A percentile compares a stretch with the other conserved stretches of the same genome.
phyloP scores from a whole-genome alignment of 2,329 filamentous ascomycete genomes.

The Delphinella strobiligena region DNA sequence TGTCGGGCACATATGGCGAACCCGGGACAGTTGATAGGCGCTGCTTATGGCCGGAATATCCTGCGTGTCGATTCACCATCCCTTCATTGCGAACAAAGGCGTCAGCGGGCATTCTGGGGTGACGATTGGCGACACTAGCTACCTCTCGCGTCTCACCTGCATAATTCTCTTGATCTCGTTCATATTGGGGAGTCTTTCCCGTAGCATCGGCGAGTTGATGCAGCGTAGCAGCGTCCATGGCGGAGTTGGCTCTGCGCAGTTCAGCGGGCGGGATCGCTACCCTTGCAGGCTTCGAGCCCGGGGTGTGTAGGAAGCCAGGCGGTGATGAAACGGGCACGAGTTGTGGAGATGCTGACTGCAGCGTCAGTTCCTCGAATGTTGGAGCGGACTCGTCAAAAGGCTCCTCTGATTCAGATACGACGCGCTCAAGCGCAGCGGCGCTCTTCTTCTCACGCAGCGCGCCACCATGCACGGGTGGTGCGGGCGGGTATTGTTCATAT shows the following conservation, averaged over 20 bases:
- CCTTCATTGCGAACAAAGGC: constrained; percentile 42
- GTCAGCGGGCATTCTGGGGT: constrained; percentile 40
- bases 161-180: constrained; percentile 21
- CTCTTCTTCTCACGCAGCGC: constrained; percentile 10
- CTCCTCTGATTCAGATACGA: constrained; percentile 42
- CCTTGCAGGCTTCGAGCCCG: constrained; percentile 56
- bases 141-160: constrained; percentile 18
- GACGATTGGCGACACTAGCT: constrained; percentile 26
- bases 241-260: constrained; percentile 67
- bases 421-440: constrained; percentile 37
- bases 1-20: constrained; percentile 23
- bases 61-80: constrained; percentile 10
- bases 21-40: constrained; percentile 34
- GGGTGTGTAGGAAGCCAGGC: constrained; percentile 66
- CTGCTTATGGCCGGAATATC: constrained; percentile 11
- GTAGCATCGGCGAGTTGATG: constrained; percentile 63
- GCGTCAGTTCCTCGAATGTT: constrained; percentile 37
- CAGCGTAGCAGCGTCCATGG: constrained; percentile 71
- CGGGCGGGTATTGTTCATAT: constrained; percentile 22
- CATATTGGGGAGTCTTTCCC: constrained; percentile 12
- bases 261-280: constrained; percentile 65
- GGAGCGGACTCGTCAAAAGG: constrained; percentile 27
- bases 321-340: constrained; percentile 65
- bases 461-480: constrained; percentile 29
- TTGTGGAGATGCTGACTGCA: constrained; percentile 22